phyloP scores from a whole-genome alignment of 192 early-diverging fungal species.

The Backusella sp. region DNA sequence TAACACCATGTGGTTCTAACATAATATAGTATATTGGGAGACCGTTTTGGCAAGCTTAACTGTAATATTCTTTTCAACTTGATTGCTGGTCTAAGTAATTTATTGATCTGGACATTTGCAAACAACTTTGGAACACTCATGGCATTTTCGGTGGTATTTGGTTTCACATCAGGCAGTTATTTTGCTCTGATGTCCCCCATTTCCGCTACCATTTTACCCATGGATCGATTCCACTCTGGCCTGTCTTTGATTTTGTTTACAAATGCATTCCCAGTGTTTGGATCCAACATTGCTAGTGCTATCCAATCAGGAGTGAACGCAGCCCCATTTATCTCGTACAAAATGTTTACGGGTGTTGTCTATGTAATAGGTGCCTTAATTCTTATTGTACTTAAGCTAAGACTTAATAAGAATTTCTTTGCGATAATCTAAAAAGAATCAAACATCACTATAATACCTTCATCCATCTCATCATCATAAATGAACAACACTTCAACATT shows the following conservation, averaged over 20 bases:
- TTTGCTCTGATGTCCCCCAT: slow-evolving; percentile 37
- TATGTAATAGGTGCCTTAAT: slow-evolving; percentile 9
- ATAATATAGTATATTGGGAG: slow-evolving; percentile 1
- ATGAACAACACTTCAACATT: not conserved
- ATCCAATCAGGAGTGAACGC: slow-evolving; percentile 30
- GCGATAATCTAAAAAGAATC: slow-evolving; percentile 13
- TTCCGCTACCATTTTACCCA: slow-evolving; percentile 12
- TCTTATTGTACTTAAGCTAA: slow-evolving; percentile 16
- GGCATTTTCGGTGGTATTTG: slow-evolving; percentile 34
- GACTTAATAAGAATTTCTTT: slow-evolving; percentile 17
- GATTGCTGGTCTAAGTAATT: slow-evolving; percentile 21
- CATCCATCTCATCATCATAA: not conserved
- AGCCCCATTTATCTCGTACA: slow-evolving; percentile 31
- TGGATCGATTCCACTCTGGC: slow-evolving; percentile 26
- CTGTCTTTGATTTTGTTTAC: slow-evolving; percentile 22
- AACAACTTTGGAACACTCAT: slow-evolving; percentile 25
- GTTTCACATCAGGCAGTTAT: slow-evolving; percentile 31
- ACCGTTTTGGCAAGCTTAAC: slow-evolving; percentile 33
- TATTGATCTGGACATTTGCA: slow-evolving; percentile 38
- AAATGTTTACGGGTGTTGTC: slow-evolving; percentile 39
- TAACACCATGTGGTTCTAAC: not conserved
- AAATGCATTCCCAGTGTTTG: slow-evolving; percentile 29
- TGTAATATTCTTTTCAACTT: slow-evolving; percentile 26
- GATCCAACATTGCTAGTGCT: slow-evolving; percentile 34
- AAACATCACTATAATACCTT: not conserved